Conservation (phyloP, 2,329 filamentous ascomycete species). For the Colletotrichum aenigma region DNA sequence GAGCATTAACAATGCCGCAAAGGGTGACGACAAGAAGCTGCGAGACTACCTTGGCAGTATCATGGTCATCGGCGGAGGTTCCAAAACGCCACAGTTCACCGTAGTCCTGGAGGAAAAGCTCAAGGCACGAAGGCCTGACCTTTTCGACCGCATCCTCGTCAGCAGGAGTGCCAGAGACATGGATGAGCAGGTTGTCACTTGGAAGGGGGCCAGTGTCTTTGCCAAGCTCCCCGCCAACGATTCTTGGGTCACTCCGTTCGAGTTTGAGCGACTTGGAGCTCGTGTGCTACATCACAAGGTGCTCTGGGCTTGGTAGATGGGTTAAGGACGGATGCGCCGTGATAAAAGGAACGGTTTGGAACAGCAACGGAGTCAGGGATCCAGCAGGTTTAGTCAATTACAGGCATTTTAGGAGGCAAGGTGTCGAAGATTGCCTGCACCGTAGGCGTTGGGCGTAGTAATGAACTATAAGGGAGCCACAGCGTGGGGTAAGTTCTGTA, state of each 20-base stretch:
- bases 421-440: background rate
- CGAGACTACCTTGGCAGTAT: constrained; percentile 89
- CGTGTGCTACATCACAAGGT: constrained; percentile 86
- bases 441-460: constrained; percentile 13
- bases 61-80: constrained; percentile 87
- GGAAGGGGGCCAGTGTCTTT: constrained; percentile 98
- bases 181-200: constrained; percentile 95
- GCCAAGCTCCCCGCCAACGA: constrained; percentile 92
- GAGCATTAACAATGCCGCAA: constrained; percentile 85
- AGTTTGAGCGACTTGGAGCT: constrained; percentile 86
- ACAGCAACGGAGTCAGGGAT: constrained; percentile 16
- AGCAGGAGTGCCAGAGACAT: constrained; percentile 84
- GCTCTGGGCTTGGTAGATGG: constrained; percentile 60
- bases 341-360: background rate
- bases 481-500: background rate
- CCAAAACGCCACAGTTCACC: constrained; percentile 80
- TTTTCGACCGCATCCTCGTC: constrained; percentile 65
- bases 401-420: constrained; percentile 2
- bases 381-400: background rate
- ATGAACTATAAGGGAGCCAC: background rate
- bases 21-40: constrained; percentile 89
- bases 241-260: constrained; percentile 86
- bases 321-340: background rate
- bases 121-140: constrained; percentile 66
- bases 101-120: constrained; percentile 84